A percentile compares a stretch with the other conserved stretches of the same genome.
Evolutionary conservation across 208 protist species (phyloP).

Genomic region (Trypanosoma vivax): DNA sequence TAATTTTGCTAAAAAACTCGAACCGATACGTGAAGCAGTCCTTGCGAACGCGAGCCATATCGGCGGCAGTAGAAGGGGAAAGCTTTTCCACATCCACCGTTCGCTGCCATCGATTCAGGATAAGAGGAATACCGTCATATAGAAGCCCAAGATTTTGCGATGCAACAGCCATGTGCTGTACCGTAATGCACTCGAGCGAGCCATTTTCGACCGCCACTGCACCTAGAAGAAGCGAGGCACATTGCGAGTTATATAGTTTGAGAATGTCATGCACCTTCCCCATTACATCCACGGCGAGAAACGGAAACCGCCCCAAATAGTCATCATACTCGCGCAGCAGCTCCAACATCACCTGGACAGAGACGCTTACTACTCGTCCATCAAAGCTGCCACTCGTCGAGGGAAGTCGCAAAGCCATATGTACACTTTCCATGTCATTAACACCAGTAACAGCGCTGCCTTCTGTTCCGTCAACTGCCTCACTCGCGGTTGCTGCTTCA

Average conservation of each 20-base stretch:
- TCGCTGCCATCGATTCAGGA: constrained; percentile 35
- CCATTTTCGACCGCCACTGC: constrained; percentile 76
- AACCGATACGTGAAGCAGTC: constrained; percentile 51
- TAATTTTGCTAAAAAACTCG: constrained; percentile 69
- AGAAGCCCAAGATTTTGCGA: constrained; percentile 81
- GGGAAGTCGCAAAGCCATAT: constrained; percentile 26
- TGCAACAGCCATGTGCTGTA: constrained; percentile 71
- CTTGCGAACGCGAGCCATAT: constrained; percentile 44
- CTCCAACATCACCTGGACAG: constrained; percentile 69
- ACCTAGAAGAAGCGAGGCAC: constrained; percentile 69
- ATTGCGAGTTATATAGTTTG: constrained; percentile 61
- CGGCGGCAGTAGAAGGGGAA: constrained; percentile 44
- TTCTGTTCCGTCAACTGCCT: background rate
- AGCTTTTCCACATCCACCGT: constrained; percentile 16
- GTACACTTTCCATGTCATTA: constrained; percentile 5
- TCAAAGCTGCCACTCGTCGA: constrained; percentile 26
- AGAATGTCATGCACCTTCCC: constrained; percentile 74
- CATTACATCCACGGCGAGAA: constrained; percentile 75
- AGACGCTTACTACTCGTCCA: constrained; percentile 58
- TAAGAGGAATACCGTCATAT: constrained; percentile 52
- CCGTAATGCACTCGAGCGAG: constrained; percentile 72
- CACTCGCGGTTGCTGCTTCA: background rate
- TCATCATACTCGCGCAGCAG: constrained; percentile 69
- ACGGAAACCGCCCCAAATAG: constrained; percentile 70
- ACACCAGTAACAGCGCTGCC: constrained; percentile 9